Evolutionary conservation across 2,329 filamentous ascomycete species (phyloP).

Genomic region (Monilinia laxa): DNA sequence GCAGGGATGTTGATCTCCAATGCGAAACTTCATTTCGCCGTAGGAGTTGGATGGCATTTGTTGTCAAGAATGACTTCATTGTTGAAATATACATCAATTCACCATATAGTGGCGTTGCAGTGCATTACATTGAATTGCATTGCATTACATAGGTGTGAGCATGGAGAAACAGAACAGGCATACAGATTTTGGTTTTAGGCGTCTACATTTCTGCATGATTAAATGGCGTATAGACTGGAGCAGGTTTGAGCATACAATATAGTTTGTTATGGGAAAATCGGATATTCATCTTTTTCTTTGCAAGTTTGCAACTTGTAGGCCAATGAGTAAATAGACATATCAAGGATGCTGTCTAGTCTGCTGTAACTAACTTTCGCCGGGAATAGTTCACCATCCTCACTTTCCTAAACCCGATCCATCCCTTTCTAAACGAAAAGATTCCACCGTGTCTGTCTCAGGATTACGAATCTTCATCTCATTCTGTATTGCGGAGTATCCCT

Average conservation of each 20-base stretch:
- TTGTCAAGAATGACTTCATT: neutral
- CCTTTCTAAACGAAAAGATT: no score
- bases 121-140: neutral
- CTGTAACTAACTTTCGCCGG: neutral
- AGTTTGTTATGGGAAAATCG: neutral
- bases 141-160: neutral
- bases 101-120: constrained; percentile 5
- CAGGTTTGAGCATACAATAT: neutral
- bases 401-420: neutral
- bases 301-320: neutral
- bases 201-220: neutral
- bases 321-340: neutral
- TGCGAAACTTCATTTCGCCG: neutral
- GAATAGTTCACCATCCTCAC: neutral
- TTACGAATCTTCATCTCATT: neutral
- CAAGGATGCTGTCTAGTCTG: neutral
- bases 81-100: neutral
- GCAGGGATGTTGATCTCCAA: neutral
- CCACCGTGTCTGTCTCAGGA: neutral
- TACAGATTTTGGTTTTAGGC: neutral
- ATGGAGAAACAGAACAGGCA: neutral
- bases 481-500: neutral
- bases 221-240: neutral
- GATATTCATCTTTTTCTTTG: neutral
- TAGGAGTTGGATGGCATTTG: neutral